These are phyloP conservation scores for Acacia acuminata DNA, from an alignment of 306 rosid species.

Conservation along the genomic window DNA sequence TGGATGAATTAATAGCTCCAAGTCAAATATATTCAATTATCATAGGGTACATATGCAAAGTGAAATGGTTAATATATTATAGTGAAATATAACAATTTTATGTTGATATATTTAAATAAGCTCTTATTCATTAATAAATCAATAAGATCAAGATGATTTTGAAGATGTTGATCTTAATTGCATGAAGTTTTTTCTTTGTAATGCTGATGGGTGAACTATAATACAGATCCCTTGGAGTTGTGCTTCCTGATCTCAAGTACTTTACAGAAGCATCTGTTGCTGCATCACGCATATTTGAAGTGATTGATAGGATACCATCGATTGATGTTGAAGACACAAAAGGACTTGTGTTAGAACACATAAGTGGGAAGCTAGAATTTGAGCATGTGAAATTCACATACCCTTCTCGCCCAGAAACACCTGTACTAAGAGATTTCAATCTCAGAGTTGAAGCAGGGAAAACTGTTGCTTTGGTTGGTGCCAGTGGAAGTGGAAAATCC, in stretches of 20 bases:
- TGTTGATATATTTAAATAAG: not conserved
- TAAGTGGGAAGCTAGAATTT: conserved; percentile 65
- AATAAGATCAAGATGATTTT: no score
- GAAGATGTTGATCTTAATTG: not conserved
- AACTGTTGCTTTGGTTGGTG: conserved; percentile 89
- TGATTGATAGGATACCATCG: conserved; percentile 66
- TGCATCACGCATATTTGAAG: conserved; percentile 63
- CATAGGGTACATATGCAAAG: no score
- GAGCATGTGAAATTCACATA: conserved; percentile 71
- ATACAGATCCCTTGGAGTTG: conserved; percentile 90
- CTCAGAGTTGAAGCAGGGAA: conserved; percentile 81
- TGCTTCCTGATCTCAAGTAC: conserved; percentile 87
- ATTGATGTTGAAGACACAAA: conserved; percentile 72
- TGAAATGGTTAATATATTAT: not conserved
- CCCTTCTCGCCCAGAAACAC: conserved; percentile 76
- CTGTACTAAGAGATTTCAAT: conserved; percentile 68
- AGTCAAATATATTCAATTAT: no score
- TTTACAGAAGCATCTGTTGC: conserved; percentile 89
- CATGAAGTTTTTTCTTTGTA: not conserved
- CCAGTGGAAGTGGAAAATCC: conserved; percentile 95
- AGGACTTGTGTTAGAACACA: conserved; percentile 54
- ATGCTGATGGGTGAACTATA: conserved; percentile 8
- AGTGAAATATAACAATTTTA: not conserved
- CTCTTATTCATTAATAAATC: not conserved
- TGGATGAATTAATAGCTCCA: not conserved